Conservation (phyloP, 805 yeast species). For the Metschnikowia baotianmanensis region DNA sequence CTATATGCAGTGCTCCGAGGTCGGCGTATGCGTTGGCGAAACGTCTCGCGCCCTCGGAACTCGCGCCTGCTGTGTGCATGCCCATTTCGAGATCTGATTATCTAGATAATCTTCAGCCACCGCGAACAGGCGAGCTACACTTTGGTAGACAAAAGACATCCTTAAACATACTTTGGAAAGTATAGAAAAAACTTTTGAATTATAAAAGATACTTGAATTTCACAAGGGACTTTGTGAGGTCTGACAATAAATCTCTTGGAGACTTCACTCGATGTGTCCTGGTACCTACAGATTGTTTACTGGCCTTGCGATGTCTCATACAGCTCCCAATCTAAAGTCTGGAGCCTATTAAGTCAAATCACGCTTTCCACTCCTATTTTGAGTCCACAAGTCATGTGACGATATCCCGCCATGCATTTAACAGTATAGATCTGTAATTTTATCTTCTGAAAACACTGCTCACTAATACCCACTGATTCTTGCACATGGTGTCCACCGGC, state of each 20-base stretch:
- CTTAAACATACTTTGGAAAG: background rate
- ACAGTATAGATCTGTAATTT: too few species aligned
- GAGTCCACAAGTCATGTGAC: background rate
- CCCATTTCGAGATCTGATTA: background rate
- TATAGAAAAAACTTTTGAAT: background rate
- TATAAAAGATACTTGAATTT: too few species aligned
- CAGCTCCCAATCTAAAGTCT: too few species aligned
- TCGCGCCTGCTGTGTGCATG: background rate
- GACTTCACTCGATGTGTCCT: too few species aligned
- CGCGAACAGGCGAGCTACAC: background rate
- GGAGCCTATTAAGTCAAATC: too few species aligned
- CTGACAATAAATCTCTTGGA: too few species aligned
- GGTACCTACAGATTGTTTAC: too few species aligned
- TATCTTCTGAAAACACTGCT: background rate
- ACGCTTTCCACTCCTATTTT: background rate
- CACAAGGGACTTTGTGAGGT: too few species aligned
- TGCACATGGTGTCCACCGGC: background rate
- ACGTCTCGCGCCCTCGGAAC: slow-evolving; percentile 3
- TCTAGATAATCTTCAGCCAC: slow-evolving; percentile 1
- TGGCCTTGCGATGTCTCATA: too few species aligned
- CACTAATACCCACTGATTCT: slow-evolving; percentile 2
- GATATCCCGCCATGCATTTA: background rate
- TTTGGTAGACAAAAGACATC: background rate
- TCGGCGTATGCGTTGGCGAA: background rate
- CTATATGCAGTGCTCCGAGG: slow-evolving; percentile 4